Evolutionary conservation across 345 rosid species (phyloP).

Genomic region (Iberis pinnata): DNA sequence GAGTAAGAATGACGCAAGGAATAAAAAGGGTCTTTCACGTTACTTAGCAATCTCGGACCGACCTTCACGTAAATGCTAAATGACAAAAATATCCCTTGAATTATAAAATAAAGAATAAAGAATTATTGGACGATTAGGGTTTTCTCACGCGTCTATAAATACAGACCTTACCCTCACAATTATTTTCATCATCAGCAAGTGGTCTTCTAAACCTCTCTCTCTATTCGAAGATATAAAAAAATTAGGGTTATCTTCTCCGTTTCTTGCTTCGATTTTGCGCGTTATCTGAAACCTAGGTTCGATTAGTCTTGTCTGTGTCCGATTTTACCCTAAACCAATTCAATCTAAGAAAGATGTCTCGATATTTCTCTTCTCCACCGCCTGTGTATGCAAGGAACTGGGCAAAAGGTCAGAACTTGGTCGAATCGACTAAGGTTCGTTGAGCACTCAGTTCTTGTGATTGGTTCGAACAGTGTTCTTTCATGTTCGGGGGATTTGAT

Average conservation of each 20-base stretch:
- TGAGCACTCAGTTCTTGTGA: constrained; percentile 33
- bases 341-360: constrained; percentile 42
- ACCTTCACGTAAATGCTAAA: constrained; percentile 17
- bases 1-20: constrained; percentile 14
- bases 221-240: neutral
- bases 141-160: constrained; percentile 34
- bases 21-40: constrained; percentile 9
- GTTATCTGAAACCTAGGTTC: constrained; percentile 17
- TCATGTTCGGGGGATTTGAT: constrained; percentile 9
- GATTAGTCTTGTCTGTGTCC: constrained; percentile 6
- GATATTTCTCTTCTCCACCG: constrained; percentile 49
- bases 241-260: constrained; percentile 5
- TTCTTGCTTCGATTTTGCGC: neutral
- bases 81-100: constrained; percentile 19
- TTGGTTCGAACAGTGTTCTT: constrained; percentile 16
- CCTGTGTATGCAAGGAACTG: constrained; percentile 41
- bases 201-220: neutral
- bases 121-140: constrained; percentile 23
- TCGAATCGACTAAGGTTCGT: constrained; percentile 66
- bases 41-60: constrained; percentile 29
- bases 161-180: constrained; percentile 11
- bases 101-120: too few relatives aligned
- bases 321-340: neutral
- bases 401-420: constrained; percentile 40
- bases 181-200: neutral